These are phyloP conservation scores for Chimonanthus salicifolius DNA, from an alignment of 164 flowering plant genomes.

Conservation along the genomic window DNA sequence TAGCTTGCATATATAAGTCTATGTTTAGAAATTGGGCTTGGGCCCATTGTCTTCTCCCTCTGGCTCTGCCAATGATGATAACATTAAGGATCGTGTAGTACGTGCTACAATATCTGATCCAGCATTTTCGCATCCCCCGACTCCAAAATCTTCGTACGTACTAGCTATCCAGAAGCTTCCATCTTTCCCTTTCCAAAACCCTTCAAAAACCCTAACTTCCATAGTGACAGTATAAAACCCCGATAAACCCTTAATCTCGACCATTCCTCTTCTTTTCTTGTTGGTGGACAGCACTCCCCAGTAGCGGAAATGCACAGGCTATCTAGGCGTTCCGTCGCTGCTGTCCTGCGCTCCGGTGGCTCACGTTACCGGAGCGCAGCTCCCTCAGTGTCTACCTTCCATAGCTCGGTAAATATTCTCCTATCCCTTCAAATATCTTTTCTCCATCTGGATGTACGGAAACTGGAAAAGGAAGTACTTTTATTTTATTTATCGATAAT, in stretches of 20 bases:
- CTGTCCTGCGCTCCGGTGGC: slow-evolving; percentile 37
- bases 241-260: not conserved
- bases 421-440: not conserved
- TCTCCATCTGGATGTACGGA: too few species aligned
- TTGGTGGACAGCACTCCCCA: not conserved
- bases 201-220: slow-evolving; percentile 6
- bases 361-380: slow-evolving; percentile 23
- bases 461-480: too few species aligned
- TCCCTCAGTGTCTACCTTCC: slow-evolving; percentile 20
- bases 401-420: slow-evolving; percentile 19
- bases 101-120: too few species aligned
- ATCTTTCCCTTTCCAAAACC: not conserved
- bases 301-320: slow-evolving; percentile 46
- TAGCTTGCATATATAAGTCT: too few species aligned
- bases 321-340: slow-evolving; percentile 53
- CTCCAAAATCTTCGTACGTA: too few species aligned
- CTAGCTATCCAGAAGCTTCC: not conserved
- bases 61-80: too few species aligned
- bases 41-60: too few species aligned
- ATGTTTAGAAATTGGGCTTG: too few species aligned
- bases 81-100: too few species aligned
- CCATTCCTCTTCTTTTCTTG: not conserved
- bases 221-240: too few species aligned
- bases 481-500: too few species aligned
- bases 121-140: too few species aligned